Evolutionary conservation across 2,329 filamentous ascomycete species (phyloP).

Genomic region (Curvularia hawaiiensis): DNA sequence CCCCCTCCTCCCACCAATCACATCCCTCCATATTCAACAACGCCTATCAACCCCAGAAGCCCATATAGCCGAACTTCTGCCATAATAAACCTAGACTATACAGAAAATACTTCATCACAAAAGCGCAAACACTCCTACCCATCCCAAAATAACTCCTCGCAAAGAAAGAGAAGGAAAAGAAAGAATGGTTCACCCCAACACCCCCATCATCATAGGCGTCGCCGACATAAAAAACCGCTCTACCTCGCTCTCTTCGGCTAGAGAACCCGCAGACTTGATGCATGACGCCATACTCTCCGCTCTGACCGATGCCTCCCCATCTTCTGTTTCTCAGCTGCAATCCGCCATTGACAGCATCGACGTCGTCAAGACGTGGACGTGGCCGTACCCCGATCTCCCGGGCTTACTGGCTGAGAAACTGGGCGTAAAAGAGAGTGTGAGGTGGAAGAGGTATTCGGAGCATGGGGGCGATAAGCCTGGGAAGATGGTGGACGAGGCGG

Average conservation of each 20-base stretch:
- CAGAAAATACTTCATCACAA: background rate
- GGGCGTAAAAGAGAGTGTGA: conserved; percentile 51
- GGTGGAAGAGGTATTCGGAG: conserved; percentile 57
- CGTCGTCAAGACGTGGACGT: conserved; percentile 68
- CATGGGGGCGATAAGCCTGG: conserved; percentile 70
- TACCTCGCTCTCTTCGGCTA: conserved; percentile 56
- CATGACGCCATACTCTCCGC: conserved; percentile 60
- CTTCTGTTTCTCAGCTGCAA: conserved; percentile 46
- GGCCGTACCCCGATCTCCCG: conserved; percentile 67
- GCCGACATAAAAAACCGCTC: conserved; percentile 66
- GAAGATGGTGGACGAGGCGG: conserved; percentile 67
- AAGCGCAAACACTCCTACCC: too few relatives aligned
- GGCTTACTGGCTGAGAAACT: conserved; percentile 58
- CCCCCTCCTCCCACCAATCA: background rate
- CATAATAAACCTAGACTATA: background rate
- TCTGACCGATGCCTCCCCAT: conserved; percentile 55
- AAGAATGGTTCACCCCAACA: background rate
- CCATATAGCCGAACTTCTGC: background rate
- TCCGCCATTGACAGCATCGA: conserved; percentile 62
- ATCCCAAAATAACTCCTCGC: background rate
- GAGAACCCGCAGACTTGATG: conserved; percentile 66
- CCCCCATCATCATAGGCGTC: conserved; percentile 66
- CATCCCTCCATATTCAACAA: background rate
- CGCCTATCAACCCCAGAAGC: background rate
- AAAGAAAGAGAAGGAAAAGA: background rate